Evolutionary conservation across 768 basidiomycete genomes (phyloP).

Genomic region (Pleurotus citrinopileatus): DNA sequence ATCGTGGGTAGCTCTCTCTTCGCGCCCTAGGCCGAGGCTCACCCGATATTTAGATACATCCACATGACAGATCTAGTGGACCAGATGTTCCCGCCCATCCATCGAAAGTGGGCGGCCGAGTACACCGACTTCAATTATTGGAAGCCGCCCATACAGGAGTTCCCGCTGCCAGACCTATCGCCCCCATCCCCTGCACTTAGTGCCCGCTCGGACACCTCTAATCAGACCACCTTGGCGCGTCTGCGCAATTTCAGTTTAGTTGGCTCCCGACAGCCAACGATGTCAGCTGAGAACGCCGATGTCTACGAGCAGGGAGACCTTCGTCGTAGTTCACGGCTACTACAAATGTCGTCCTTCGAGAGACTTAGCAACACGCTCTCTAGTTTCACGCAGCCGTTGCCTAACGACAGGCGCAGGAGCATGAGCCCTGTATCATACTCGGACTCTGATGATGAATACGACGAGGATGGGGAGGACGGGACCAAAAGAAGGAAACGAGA

Average conservation of each 20-base stretch:
- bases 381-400: slow-evolving; percentile 42
- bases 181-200: slow-evolving; percentile 94
- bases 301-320: slow-evolving; percentile 18
- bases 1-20: slow-evolving; percentile 51
- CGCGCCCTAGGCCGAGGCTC: no score
- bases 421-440: slow-evolving; percentile 58
- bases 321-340: slow-evolving; percentile 42
- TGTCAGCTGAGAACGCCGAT: not conserved
- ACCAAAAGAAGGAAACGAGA: slow-evolving; percentile 38
- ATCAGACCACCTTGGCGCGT: slow-evolving; percentile 68
- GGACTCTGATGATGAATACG: slow-evolving; percentile 52
- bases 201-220: slow-evolving; percentile 86
- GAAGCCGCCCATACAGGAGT: slow-evolving; percentile 78
- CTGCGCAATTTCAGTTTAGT: slow-evolving; percentile 78
- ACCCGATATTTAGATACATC: slow-evolving; percentile 87
- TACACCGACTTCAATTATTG: slow-evolving; percentile 98
- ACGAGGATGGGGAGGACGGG: slow-evolving; percentile 35
- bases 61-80: slow-evolving; percentile 99
- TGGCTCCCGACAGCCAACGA: slow-evolving; percentile 37
- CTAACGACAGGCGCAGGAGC: slow-evolving; percentile 37
- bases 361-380: slow-evolving; percentile 57
- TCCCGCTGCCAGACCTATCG: slow-evolving; percentile 71
- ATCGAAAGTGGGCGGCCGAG: slow-evolving; percentile 84
- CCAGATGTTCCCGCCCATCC: slow-evolving; percentile 97
- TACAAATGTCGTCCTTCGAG: slow-evolving; percentile 78